These are phyloP conservation scores for Osmozyma mogii DNA, from an alignment of 805 yeast genomes.

Conservation along the genomic window DNA sequence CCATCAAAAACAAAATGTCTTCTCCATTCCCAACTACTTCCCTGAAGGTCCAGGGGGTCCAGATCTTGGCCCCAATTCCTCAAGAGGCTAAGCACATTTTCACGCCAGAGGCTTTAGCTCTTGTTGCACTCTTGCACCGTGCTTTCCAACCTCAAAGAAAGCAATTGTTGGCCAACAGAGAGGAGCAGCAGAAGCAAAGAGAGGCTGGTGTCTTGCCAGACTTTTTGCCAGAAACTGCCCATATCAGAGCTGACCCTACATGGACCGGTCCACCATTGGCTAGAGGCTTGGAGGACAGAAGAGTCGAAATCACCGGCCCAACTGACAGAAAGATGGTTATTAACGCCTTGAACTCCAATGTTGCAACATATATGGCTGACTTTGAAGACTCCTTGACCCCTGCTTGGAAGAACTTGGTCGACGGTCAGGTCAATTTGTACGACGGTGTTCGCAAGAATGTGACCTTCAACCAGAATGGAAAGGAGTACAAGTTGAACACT, in stretches of 20 bases:
- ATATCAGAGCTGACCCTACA: constrained; percentile 61
- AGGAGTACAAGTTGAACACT: constrained; percentile 88
- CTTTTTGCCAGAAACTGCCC: constrained; percentile 60
- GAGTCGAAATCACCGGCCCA: constrained; percentile 81
- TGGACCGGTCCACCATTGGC: constrained; percentile 75
- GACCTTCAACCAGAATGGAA: constrained; percentile 73
- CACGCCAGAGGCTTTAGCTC: constrained; percentile 55
- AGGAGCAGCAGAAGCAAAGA: constrained; percentile 48
- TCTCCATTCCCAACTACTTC: constrained; percentile 39
- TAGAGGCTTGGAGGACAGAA: constrained; percentile 64
- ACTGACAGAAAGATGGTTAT: constrained; percentile 79
- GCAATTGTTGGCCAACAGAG: constrained; percentile 53
- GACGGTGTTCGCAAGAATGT: constrained; percentile 84
- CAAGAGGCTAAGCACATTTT: constrained; percentile 45
- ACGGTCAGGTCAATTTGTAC: constrained; percentile 72
- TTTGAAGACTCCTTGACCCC: constrained; percentile 82
- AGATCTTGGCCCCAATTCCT: constrained; percentile 46
- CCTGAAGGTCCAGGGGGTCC: constrained; percentile 43
- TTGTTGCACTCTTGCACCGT: constrained; percentile 67
- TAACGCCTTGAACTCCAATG: constrained; percentile 71
- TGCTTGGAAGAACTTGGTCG: constrained; percentile 72
- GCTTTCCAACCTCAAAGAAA: constrained; percentile 58
- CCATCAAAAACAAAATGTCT: too few relatives aligned
- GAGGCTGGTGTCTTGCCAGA: constrained; percentile 57
- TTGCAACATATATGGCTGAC: constrained; percentile 80